Evolutionary conservation across 371 early-diverging fungal genomes (phyloP), one percentile per base, ranked within the genome.

Genomic region (Polyrhizophydium stewartii): DNA sequence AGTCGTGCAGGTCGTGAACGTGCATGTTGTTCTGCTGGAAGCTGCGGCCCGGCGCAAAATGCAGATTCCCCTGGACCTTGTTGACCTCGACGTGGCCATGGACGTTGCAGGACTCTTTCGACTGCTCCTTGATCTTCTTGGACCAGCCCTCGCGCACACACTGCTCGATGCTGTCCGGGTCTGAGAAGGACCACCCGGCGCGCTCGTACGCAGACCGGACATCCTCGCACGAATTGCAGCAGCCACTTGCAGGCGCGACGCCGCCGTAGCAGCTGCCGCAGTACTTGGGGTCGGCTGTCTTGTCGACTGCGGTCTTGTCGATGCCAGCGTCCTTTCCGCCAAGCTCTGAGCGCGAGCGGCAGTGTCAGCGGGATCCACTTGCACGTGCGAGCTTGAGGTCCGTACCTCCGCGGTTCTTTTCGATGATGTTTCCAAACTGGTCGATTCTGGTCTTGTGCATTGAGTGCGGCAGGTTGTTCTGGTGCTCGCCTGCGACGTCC

Each of bases 191-290:
- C 97, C 96, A 96, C 30, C 92, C 91, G 41, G 72, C 73, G 25
- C 78, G 80, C 1, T 71, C 77, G 68, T 98, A 96, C 0, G 96
- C 94, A 63, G 87, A 82, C 35, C 88, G 84, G 22, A 98, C 93
- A 19, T 91, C 93, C 37, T 91, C 91, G 71, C 98, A 98, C 0
- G 93, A 91, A 69, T 95, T 92, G 75, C 98, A 97, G 79, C 98
- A 98, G 28, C 89, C 89, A 59, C 77, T 80, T n/a, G 66, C 78
- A 0, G 91, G 81, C 22, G 60, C 61, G 2, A 57, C 58, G 1
- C 88, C 95, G 41, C 93, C 93, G 66, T 92, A 97, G 73, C 98
- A 96, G 60, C 81, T 79, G 5, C 98, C 96, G 71, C 97, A 96
- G 67, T 90, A 85, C 51, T 76, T 66, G 27, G 85, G 73, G 35